These are phyloP conservation scores for Neurospora sp. DNA, from an alignment of 2,329 filamentous ascomycete species.

Conservation along the genomic window DNA sequence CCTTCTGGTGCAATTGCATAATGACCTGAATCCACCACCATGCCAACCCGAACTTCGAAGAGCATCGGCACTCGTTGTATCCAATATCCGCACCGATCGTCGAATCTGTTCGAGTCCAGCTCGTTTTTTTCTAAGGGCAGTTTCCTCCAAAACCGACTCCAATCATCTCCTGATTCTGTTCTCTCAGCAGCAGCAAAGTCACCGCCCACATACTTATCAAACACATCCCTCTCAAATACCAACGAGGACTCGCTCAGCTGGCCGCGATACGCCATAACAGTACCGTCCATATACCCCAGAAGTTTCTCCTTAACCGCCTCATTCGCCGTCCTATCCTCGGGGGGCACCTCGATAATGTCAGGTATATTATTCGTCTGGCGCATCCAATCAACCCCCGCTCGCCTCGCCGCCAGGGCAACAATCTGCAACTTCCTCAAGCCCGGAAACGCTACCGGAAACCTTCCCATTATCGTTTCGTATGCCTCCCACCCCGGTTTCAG, in stretches of 20 bases:
- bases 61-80: not conserved
- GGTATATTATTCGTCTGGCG: not conserved
- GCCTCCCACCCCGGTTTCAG: conserved; percentile 2
- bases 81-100: not conserved
- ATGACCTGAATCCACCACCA: not conserved
- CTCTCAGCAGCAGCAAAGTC: not conserved
- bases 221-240: not conserved
- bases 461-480: conserved; percentile 1
- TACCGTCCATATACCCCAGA: not conserved
- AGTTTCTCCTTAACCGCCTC: not conserved
- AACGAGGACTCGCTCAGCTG: not conserved
- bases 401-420: not conserved
- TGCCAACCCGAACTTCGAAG: not conserved
- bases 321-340: not conserved
- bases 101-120: not conserved
- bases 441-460: conserved; percentile 7
- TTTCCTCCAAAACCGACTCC: not conserved
- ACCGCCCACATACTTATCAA: not conserved
- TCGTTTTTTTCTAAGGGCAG: not conserved
- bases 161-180: not conserved
- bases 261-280: not conserved
- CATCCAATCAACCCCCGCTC: not conserved
- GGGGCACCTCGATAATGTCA: not conserved
- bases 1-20: not conserved
- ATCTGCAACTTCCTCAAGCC: conserved; percentile 1